Base-by-base conservation (phyloP, 768 basidiomycete genomes). In the Tremella yokohamensis region DNA sequence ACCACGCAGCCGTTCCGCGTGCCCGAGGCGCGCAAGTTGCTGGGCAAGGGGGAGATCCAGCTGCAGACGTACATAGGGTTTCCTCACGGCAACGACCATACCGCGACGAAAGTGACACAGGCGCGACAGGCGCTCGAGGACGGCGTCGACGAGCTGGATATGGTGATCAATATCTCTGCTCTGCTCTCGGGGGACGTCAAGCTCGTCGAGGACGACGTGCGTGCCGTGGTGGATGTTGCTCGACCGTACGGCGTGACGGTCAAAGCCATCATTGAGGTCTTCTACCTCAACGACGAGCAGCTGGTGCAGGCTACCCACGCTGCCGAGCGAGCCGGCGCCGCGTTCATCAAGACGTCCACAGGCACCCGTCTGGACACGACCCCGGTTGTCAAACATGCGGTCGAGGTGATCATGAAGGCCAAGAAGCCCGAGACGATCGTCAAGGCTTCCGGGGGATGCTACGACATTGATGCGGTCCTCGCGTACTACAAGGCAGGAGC, bases 261-360 rank as follows among this genome's bases (percentile, higher is more conserved):
- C 44, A 45, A 45, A n/a, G 44, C 44, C 44, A 45, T 45, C 44
- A 45, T 45, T 16, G 44, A 45, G 9, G 44, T 45, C 44, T 45
- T 45, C 44, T 45, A 24, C 9, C 44, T 45, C 44, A 45, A 18
- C 44, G 44, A 45, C 44, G 44, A 45, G 44, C 18, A 45, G 44
- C 18, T 45, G 11, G 22, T 24, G 18, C 18, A 45, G n/a, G 44
- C 22, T 16, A 19, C 18, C 12, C 18, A 45, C 1, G 8, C 12
- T 1, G 44, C 44, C 18, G 44, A 19, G 18, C 18, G 22, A 45
- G 44, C 44, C 12, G 44, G 44, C 9, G 18, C 18, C 9, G 44
- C 18, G 44, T 45, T 45, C 44, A 45, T 45, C 44, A 45, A 45
- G 44, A 45, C 44, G 44, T 19, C 18, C n/a, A 19, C 44, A 24